phyloP scores from a whole-genome alignment of 2,329 filamentous ascomycete species.

The Xylaria arbuscula region DNA sequence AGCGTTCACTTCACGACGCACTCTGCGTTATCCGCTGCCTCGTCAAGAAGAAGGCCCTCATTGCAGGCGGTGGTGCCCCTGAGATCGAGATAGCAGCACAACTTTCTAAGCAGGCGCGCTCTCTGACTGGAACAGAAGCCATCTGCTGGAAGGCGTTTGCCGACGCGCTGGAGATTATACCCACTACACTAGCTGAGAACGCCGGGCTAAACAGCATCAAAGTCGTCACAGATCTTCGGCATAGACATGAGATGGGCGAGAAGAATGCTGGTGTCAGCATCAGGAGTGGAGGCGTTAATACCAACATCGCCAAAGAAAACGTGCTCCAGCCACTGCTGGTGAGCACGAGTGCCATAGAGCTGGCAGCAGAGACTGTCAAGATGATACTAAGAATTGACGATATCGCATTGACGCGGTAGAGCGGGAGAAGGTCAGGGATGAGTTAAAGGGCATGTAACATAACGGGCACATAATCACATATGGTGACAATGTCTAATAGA shows the following conservation, averaged over 20 bases:
- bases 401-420: slow-evolving; percentile 71
- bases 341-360: slow-evolving; percentile 95
- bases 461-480: slow-evolving; percentile 28
- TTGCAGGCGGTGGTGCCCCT: slow-evolving; percentile 94
- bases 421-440: slow-evolving; percentile 29
- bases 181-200: slow-evolving; percentile 96
- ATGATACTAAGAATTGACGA: slow-evolving; percentile 81
- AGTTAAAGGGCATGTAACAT: slow-evolving; percentile 39
- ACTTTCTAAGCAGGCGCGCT: slow-evolving; percentile 83
- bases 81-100: slow-evolving; percentile 96
- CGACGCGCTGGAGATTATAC: slow-evolving; percentile 96
- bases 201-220: slow-evolving; percentile 98
- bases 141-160: slow-evolving; percentile 99
- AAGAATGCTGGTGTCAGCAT: slow-evolving; percentile 97
- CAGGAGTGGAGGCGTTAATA: slow-evolving; percentile 96
- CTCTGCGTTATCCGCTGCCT: slow-evolving; percentile 97
- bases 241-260: slow-evolving; percentile 94
- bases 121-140: slow-evolving; percentile 88
- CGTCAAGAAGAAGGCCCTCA: slow-evolving; percentile 99
- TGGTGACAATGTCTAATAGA: slow-evolving; percentile 31
- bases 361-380: slow-evolving; percentile 98
- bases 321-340: slow-evolving; percentile 96
- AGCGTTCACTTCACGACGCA: slow-evolving; percentile 95
- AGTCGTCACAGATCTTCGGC: slow-evolving; percentile 94
- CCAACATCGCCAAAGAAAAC: slow-evolving; percentile 96